Evolutionary conservation across 768 basidiomycete species (phyloP), one percentile per base, ranked within the genome.

Genomic region (Multifurca ochricompacta): DNA sequence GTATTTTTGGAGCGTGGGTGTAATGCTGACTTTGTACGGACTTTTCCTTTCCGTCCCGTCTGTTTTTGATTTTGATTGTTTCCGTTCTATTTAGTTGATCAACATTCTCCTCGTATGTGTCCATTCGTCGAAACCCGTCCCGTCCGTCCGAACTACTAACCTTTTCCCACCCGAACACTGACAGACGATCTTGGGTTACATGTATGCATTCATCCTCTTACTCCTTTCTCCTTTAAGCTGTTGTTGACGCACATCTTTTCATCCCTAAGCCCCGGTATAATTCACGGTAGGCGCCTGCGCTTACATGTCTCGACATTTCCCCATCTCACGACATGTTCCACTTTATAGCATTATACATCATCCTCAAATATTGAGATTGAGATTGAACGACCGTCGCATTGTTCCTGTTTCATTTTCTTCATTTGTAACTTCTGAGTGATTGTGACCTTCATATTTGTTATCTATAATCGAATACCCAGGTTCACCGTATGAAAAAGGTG

Each of bases 1-100:
- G 92, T 95, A 23, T 91, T 92, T 72, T 71, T 94, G 23, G 91
- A 94, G 72, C 78, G 88, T 49, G 92, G 92, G 23, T 93, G 90
- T 66, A 72, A 74, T 32, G 80, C 78, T 19, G 90, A 93, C 67
- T 69, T 94, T 40, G 81, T 87, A 63, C 48, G 82, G 77, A 36
- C 48, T 4, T 28, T 55, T 11, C 27, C 39, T 31, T 23, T 10
- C 19, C 11, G 45, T 32, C 8, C 10, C 6, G 6, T 1, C 6
- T n/a, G n/a, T n/a, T 27, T 19, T 3, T n/a, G 11, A 19, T 9
- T 25, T 11, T 37, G 10, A 42, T 46, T 10, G 21, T 25, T 23
- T 10, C 32, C 40, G 9, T 16, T 28, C 28, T 32, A 40, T 45
- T 41, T 46, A 68, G 68, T 53, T 73, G 50, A 89, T 92, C 71